phyloP scores from a whole-genome alignment of 179 eudicot genomes.

The Beta macrorhiza region DNA sequence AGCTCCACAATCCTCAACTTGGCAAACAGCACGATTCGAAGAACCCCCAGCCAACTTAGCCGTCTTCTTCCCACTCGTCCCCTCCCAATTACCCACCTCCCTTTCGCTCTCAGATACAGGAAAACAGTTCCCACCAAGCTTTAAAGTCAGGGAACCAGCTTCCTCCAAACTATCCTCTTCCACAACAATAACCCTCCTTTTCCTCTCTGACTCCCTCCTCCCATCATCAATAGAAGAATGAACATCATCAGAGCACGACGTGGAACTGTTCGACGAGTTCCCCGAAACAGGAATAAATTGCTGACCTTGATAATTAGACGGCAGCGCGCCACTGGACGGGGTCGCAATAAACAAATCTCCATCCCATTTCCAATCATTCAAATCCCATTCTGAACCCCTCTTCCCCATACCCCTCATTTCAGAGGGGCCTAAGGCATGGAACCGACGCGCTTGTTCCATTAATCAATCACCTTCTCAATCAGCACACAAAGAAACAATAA shows the following conservation, averaged over 20 bases:
- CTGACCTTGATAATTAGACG: slow-evolving; percentile 35
- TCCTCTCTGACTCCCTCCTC: slow-evolving; percentile 10
- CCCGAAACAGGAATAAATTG: slow-evolving; percentile 40
- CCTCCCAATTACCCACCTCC: no score
- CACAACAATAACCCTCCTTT: slow-evolving; percentile 48
- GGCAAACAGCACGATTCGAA: slow-evolving; percentile 49
- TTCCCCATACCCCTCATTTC: no score
- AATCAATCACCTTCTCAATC: no score
- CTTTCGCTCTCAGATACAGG: no score
- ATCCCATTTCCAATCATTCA: no score
- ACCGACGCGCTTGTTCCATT: no score
- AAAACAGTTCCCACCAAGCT: slow-evolving; percentile 38
- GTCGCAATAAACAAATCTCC: no score
- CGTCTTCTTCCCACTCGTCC: slow-evolving; percentile 44
- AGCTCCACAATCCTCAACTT: slow-evolving; percentile 68
- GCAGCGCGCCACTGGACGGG: no score
- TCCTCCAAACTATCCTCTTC: slow-evolving; percentile 48
- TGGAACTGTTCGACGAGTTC: slow-evolving; percentile 52
- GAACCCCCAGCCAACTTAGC: slow-evolving; percentile 33
- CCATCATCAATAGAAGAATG: slow-evolving; percentile 33
- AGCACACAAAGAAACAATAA: no score
- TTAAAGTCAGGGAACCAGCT: slow-evolving; percentile 49
- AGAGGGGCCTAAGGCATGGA: no score
- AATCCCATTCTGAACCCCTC: no score
- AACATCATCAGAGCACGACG: slow-evolving; percentile 57